Evolutionary conservation across 306 rosid genomes (phyloP).

Genomic region (Abrus pulchellus): DNA sequence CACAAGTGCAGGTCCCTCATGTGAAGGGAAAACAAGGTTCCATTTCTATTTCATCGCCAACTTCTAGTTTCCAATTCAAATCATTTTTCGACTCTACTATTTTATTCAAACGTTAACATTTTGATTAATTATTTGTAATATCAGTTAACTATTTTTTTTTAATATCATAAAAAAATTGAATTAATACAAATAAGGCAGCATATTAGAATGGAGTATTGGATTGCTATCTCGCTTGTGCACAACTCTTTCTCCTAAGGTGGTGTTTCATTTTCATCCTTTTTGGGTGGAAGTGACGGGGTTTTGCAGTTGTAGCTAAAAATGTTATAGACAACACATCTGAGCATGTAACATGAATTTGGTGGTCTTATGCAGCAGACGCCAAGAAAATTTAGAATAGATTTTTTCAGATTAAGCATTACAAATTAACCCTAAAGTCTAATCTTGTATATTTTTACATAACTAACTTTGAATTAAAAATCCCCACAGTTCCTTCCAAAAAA

Average conservation of each 20-base stretch:
- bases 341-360: not conserved
- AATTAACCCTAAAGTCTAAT: not conserved
- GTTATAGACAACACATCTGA: not conserved
- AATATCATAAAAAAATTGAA: not conserved
- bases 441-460: not conserved
- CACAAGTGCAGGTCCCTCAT: slow-evolving; percentile 38
- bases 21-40: not conserved
- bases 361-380: not conserved
- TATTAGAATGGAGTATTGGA: not conserved
- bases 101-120: not conserved
- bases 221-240: not conserved
- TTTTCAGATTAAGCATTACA: not conserved
- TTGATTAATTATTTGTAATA: not conserved
- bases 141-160: slow-evolving; percentile 1
- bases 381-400: not conserved
- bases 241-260: not conserved
- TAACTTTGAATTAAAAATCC: not conserved
- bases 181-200: not conserved
- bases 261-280: slow-evolving; percentile 15
- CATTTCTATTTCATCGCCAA: slow-evolving; percentile 34
- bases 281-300: not conserved
- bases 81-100: not conserved
- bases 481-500: not conserved
- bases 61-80: slow-evolving; percentile 39
- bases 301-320: not conserved